A percentile compares a stretch with the other conserved stretches of the same genome.
phyloP scores from a whole-genome alignment of 2,329 filamentous ascomycete species.

The Moelleriella libera region DNA sequence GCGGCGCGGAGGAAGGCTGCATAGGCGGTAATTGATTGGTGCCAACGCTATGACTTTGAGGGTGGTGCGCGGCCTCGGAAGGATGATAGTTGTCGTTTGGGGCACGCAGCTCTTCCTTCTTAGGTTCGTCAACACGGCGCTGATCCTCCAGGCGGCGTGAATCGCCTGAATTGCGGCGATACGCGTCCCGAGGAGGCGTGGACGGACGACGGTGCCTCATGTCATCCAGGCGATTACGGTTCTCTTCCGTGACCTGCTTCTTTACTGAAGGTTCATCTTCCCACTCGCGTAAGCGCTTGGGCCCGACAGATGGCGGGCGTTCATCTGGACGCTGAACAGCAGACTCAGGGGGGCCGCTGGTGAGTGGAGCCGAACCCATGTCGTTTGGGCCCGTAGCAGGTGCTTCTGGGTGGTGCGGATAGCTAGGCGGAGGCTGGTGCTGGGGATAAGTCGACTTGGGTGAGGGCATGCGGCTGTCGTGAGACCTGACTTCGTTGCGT shows the following conservation, averaged over 20 bases:
- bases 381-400: conserved; percentile 49
- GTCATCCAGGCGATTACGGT: conserved; percentile 73
- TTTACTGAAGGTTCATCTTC: conserved; percentile 69
- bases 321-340: conserved; percentile 48
- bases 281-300: conserved; percentile 86
- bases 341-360: conserved; percentile 43
- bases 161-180: conserved; percentile 68
- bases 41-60: conserved; percentile 38
- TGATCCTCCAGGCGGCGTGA: conserved; percentile 50
- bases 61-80: conserved; percentile 80
- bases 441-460: conserved; percentile 76
- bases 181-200: conserved; percentile 54
- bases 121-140: conserved; percentile 43
- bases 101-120: conserved; percentile 51
- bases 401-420: conserved; percentile 56
- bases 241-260: conserved; percentile 82
- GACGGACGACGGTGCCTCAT: conserved; percentile 65
- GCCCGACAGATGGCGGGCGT: conserved; percentile 63
- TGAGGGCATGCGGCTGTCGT: conserved; percentile 82
- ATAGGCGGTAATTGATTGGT: conserved; percentile 45
- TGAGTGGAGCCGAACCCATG: conserved; percentile 28
- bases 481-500: conserved; percentile 67
- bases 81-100: conserved; percentile 74
- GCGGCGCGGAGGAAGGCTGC: conserved; percentile 44
- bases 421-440: conserved; percentile 39